Evolutionary conservation across 768 basidiomycete genomes (phyloP).

Genomic region (Pisolithus tinctorius): DNA sequence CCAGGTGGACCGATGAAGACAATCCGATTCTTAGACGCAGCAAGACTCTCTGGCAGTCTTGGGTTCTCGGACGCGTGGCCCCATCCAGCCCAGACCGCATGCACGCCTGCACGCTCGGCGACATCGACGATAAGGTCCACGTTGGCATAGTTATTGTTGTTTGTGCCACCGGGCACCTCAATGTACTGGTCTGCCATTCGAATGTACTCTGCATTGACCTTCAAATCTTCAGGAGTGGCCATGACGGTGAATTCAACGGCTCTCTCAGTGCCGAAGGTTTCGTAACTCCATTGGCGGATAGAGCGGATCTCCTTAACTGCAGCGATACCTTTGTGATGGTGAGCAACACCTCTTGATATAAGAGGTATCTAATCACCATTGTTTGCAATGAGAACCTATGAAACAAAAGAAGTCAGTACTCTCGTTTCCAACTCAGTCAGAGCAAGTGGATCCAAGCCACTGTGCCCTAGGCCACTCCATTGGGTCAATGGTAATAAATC

Average conservation of each 20-base stretch:
- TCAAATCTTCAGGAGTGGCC: slow-evolving; percentile 98
- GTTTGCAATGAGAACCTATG: slow-evolving; percentile 94
- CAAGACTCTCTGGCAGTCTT: slow-evolving; percentile 87
- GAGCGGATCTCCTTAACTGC: slow-evolving; percentile 99
- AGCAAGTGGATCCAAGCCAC: slow-evolving; percentile 12
- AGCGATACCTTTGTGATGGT: slow-evolving; percentile 70
- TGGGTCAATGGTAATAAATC: slow-evolving; percentile 11
- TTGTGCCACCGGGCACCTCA: slow-evolving; percentile 96
- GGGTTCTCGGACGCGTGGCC: slow-evolving; percentile 99
- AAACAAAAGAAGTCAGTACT: not conserved
- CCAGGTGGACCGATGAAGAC: slow-evolving; percentile 99
- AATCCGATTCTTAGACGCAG: slow-evolving; percentile 89
- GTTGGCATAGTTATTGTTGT: slow-evolving; percentile 99
- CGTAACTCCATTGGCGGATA: slow-evolving; percentile 99
- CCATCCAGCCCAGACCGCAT: slow-evolving; percentile 99
- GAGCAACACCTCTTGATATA: slow-evolving; percentile 11
- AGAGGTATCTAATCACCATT: slow-evolving; percentile 54
- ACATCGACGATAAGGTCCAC: slow-evolving; percentile 98
- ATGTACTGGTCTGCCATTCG: slow-evolving; percentile 99
- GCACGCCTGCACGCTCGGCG: slow-evolving; percentile 93
- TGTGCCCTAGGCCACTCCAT: too few species aligned
- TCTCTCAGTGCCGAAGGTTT: slow-evolving; percentile 94
- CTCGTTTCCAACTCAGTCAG: not conserved
- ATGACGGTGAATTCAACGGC: slow-evolving; percentile 98
- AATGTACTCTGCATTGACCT: slow-evolving; percentile 99